Evolutionary conservation across 2,329 filamentous ascomycete species (phyloP), one percentile per base, ranked within the genome.

Genomic region (Penicillium sp.): DNA sequence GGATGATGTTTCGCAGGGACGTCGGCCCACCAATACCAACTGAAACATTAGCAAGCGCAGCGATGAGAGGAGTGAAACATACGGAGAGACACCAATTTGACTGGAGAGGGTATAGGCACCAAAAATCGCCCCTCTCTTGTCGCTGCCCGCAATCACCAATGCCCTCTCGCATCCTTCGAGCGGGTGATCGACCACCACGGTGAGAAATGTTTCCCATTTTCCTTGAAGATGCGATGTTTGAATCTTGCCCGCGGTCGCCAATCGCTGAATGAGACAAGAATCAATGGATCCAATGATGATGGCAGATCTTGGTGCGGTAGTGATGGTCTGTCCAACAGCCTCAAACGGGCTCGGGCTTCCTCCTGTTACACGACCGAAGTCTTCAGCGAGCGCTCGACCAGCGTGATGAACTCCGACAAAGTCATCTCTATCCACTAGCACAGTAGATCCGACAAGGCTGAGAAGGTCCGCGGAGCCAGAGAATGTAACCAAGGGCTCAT

Each of bases 91-190:
- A 6, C 32, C 42, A 53, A 90, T 89, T 67, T 90, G 86, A 70
- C 89, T 86, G 21, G 84, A 88, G 45, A 90, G 70, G 59, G 87
- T 86, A 72, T 90, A 90, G 18, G 88, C 75, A 10, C 88, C 88
- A 62, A 82, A 90, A 50, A 90, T 88, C 2, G 85, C 83, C 13
- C 85, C 86, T 57, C 87, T 77, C 50, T 83, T 82, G 67, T 90
- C 86, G 64, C 83, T 86, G 10, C 85, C 87, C 31, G 83, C 85
- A 67, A 91, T 85, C 1, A 90, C 83, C 16, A 90, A 75, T 1
- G 87, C 87, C 55, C 77, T 76, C 0, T 78, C 65, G 22, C 83
- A 80, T 18, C 82, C 84, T 2, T 79, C 75, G 11, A 86, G 68
- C 0, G 87, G 87, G 27, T 79, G 74, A 14, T 80, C 70, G 1